These are phyloP conservation scores for Trichoderma gamsii DNA, from an alignment of 495 filamentous ascomycete genomes.

Conservation along the genomic window DNA sequence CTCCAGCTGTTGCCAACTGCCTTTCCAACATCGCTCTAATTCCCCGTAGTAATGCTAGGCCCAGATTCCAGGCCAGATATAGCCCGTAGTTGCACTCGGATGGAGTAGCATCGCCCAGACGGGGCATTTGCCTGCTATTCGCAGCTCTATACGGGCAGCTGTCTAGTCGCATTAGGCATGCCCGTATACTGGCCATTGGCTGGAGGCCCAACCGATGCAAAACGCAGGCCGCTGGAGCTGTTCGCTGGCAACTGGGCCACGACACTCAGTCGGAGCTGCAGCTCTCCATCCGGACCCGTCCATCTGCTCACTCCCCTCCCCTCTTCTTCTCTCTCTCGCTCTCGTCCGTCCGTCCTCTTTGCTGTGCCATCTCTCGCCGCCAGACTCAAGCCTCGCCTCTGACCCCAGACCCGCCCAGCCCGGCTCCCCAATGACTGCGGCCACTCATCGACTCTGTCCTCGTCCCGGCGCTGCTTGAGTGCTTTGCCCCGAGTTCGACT, in stretches of 20 bases:
- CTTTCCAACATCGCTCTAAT: too few relatives aligned
- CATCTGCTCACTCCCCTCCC: constrained; percentile 14
- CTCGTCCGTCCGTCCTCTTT: constrained; percentile 18
- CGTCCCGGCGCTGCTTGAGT: neutral
- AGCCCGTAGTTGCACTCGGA: too few relatives aligned
- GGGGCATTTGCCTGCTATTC: too few relatives aligned
- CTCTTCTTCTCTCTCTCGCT: constrained; percentile 17
- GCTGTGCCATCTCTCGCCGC: constrained; percentile 20
- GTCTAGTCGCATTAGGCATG: neutral
- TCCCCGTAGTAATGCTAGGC: too few relatives aligned
- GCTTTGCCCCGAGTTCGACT: neutral
- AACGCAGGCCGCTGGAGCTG: constrained; percentile 13
- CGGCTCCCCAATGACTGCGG: neutral
- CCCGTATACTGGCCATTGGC: neutral
- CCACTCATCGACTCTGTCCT: neutral
- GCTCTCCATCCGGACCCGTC: neutral
- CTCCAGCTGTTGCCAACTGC: too few relatives aligned
- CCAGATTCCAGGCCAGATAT: too few relatives aligned
- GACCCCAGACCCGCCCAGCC: neutral
- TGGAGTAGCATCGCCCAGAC: too few relatives aligned
- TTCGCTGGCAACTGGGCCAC: constrained; percentile 9
- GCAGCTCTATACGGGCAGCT: too few relatives aligned
- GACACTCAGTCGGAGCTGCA: neutral
- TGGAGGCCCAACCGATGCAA: neutral
- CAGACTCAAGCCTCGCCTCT: constrained; percentile 16